Evolutionary conservation across 331 rosid species (phyloP).

Genomic region (Stylosanthes scabra): DNA sequence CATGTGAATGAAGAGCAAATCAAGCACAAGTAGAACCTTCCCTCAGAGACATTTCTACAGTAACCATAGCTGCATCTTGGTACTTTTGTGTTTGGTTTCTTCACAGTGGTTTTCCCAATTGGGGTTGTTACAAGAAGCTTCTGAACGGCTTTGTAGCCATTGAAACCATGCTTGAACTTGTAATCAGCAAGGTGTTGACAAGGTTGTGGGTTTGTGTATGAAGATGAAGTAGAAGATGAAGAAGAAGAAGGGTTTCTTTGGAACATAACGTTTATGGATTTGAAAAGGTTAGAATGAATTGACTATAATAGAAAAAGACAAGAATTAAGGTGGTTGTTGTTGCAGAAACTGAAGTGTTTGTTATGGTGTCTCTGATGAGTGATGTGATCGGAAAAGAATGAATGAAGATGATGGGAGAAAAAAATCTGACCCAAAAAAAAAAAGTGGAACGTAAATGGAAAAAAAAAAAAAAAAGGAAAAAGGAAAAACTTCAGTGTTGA

Average conservation of each 20-base stretch:
- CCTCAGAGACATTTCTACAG: conserved; percentile 51
- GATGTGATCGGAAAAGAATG: conserved; percentile 39
- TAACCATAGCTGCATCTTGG: conserved; percentile 76
- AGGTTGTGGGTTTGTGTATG: conserved; percentile 70
- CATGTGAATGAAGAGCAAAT: conserved; percentile 80
- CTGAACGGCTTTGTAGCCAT: conserved; percentile 75
- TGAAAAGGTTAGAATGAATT: conserved; percentile 37
- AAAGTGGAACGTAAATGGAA: not conserved
- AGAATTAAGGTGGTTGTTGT: conserved; percentile 31
- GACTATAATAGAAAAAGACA: conserved; percentile 4
- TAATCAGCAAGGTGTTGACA: conserved; percentile 82
- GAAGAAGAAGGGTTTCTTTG: conserved; percentile 54
- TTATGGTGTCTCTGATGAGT: conserved; percentile 8
- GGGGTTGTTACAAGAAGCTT: conserved; percentile 67
- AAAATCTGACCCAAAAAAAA: not conserved
- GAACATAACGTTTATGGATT: conserved; percentile 51
- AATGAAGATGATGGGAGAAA: conserved; percentile 3
- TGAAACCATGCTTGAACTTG: conserved; percentile 76
- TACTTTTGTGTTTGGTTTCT: conserved; percentile 53
- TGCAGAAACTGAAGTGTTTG: conserved; percentile 27
- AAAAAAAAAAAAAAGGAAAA: conserved; percentile 16
- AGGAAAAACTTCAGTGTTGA: conserved; percentile 17
- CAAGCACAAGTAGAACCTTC: conserved; percentile 71
- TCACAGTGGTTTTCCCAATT: conserved; percentile 64
- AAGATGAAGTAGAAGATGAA: conserved; percentile 24